Base-by-base conservation (phyloP, 2,329 filamentous ascomycete genomes). In the Apiospora hydei region DNA sequence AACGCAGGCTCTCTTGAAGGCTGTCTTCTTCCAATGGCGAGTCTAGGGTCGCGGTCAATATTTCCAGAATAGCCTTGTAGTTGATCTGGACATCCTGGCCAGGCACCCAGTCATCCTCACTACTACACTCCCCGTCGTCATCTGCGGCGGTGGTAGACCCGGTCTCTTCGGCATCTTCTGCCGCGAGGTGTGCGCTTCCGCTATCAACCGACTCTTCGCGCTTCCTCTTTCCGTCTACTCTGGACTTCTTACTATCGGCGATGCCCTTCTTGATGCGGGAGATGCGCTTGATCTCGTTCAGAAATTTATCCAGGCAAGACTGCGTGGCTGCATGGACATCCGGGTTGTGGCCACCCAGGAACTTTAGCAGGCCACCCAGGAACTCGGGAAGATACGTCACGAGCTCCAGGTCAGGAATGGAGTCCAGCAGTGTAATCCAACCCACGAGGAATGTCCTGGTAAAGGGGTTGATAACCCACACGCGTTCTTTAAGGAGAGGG, bases 321-420 rank as follows among this genome's bases (percentile, higher is more conserved):
- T 98, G 95, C 0, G 96, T 98, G 53, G 94, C 93, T 70, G 96
- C 94, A 78, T 98, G 94, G n/a, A 99, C 96, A 81, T 99, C 96
- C 67, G 91, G 87, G 80, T 98, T 98, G 16, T 93, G 91, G 77
- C 98, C 96, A 74, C 94, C 95, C 14, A 99, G 88, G 77, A 98
- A 99, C 78, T 93, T 96, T 77, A 99, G 90, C 57, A 99, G 84
- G 0, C 96, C 96, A 38, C 91, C 93, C 1, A 99, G 86, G 78
- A 99, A 99, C 69, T 96, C 94, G 1, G 96, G 97, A 34, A 99
- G 85, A 80, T 95, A 97, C 4, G 94, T 93, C 49, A 99, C 96
- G 26, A 99, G 90, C 82, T 99, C 97, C 57, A 99, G 86, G 79
- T 99, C 97, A 0, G 96, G 96, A 76, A 99, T 98, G 0, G 95